These are phyloP conservation scores for Chaetomiaceae sp. DNA, from an alignment of 2,329 filamentous ascomycete genomes.

Conservation along the genomic window DNA sequence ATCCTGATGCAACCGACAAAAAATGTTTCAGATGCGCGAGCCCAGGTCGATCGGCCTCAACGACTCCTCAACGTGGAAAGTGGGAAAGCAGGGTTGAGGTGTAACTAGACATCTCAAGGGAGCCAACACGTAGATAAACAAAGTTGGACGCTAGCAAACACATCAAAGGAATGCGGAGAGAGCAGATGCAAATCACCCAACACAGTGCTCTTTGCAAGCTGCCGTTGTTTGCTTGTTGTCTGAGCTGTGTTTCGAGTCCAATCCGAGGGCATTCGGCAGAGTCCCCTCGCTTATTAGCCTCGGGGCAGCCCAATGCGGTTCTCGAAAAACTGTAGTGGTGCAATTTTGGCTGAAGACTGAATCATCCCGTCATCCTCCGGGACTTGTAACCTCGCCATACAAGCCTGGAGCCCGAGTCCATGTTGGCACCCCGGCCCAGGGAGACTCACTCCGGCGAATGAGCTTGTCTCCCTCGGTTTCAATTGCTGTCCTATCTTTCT, in stretches of 20 bases:
- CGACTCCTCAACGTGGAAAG: slow-evolving; percentile 5
- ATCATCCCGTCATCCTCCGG: slow-evolving; percentile 24
- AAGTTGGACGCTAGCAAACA: no score
- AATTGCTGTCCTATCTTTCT: slow-evolving; percentile 13
- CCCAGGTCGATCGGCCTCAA: neutral
- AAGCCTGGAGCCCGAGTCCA: neutral
- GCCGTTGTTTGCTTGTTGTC: neutral
- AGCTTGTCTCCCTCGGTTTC: slow-evolving; percentile 21
- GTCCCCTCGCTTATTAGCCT: slow-evolving; percentile 20
- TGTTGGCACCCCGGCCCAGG: neutral
- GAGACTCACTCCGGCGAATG: slow-evolving; percentile 10
- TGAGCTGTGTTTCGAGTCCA: no score
- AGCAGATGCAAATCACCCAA: no score
- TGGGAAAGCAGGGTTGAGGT: neutral
- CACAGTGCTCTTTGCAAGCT: neutral
- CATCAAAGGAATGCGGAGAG: neutral
- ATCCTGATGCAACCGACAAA: slow-evolving; percentile 26
- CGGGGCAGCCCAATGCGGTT: slow-evolving; percentile 9
- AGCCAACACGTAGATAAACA: no score
- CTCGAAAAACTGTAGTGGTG: slow-evolving; percentile 15
- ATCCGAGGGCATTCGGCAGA: neutral
- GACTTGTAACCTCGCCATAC: neutral
- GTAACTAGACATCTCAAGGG: no score
- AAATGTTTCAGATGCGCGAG: slow-evolving; percentile 24
- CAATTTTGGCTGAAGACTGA: slow-evolving; percentile 27